Evolutionary conservation across 352 stramenopile species (phyloP).

Genomic region (Phytopythium mirpurense): DNA sequence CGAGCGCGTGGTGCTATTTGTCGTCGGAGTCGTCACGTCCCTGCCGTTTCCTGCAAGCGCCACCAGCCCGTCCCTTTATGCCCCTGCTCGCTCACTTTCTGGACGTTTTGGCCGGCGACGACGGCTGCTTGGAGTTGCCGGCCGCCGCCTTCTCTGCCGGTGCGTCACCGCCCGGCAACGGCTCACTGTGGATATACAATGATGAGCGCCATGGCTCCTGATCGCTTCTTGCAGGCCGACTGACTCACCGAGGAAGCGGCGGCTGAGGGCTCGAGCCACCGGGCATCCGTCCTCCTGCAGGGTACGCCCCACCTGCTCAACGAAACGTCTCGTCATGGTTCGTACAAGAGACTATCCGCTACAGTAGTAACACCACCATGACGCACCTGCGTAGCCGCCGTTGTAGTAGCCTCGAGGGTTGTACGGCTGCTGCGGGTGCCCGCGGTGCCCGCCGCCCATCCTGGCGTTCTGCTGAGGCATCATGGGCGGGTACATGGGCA

Average conservation of each 20-base stretch:
- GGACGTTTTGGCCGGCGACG: slow-evolving; percentile 1
- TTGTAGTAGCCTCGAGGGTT: slow-evolving; percentile 53
- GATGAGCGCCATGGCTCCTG: not conserved
- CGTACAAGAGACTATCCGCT: not conserved
- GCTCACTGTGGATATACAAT: not conserved
- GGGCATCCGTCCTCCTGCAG: slow-evolving; percentile 19
- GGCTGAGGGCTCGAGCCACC: slow-evolving; percentile 32
- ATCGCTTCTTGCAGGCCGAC: not conserved
- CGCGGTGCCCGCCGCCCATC: slow-evolving; percentile 32
- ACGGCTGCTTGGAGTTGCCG: slow-evolving; percentile 1
- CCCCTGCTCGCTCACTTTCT: slow-evolving; percentile 7
- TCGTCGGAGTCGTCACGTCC: not conserved
- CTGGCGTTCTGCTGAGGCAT: slow-evolving; percentile 56
- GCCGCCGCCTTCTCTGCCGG: not conserved
- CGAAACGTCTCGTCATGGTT: not conserved
- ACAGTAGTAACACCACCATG: not conserved
- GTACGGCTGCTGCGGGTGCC: slow-evolving; percentile 55
- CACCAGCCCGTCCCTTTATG: not conserved
- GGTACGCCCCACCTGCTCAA: slow-evolving; percentile 22
- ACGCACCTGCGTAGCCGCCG: slow-evolving; percentile 24
- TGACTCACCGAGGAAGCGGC: slow-evolving; percentile 31
- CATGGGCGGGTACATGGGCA: slow-evolving; percentile 61
- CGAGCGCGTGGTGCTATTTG: slow-evolving; percentile 5
- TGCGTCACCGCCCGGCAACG: slow-evolving; percentile 4
- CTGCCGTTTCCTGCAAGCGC: not conserved